A percentile compares a stretch with the other conserved stretches of the same genome.
These are phyloP conservation scores for Cryptosporidium muris DNA, from an alignment of 169 alveolate genomes.

Conservation along the genomic window DNA sequence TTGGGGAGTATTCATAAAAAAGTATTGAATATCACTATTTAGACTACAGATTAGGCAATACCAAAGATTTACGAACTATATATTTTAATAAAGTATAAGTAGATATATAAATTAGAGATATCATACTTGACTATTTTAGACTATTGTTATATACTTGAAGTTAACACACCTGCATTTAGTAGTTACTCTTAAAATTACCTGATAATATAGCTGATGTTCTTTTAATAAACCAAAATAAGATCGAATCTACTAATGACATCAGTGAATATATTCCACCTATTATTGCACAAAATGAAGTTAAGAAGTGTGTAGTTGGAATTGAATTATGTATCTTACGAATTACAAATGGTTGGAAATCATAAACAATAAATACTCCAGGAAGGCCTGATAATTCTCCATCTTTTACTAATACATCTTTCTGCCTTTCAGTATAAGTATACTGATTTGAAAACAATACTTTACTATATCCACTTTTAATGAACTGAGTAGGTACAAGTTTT, in stretches of 20 bases:
- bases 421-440: slow-evolving; percentile 52
- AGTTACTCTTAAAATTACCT: background rate
- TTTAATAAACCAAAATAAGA: slow-evolving; percentile 15
- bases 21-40: no score
- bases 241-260: slow-evolving; percentile 48
- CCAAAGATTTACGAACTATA: background rate
- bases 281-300: slow-evolving; percentile 65
- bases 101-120: no score
- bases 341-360: slow-evolving; percentile 67
- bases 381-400: slow-evolving; percentile 71
- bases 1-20: no score
- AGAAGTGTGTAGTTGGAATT: slow-evolving; percentile 40
- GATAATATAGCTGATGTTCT: background rate
- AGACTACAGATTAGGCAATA: no score
- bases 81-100: background rate
- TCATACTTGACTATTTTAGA: no score
- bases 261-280: slow-evolving; percentile 71
- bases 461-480: background rate
- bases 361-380: slow-evolving; percentile 71
- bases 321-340: slow-evolving; percentile 21
- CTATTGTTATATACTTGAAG: no score
- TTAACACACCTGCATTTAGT: no score
- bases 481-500: slow-evolving; percentile 65
- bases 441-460: slow-evolving; percentile 41
- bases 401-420: slow-evolving; percentile 49